These are phyloP conservation scores for Dryas drummondii DNA, from an alignment of 306 rosid species.

Conservation along the genomic window DNA sequence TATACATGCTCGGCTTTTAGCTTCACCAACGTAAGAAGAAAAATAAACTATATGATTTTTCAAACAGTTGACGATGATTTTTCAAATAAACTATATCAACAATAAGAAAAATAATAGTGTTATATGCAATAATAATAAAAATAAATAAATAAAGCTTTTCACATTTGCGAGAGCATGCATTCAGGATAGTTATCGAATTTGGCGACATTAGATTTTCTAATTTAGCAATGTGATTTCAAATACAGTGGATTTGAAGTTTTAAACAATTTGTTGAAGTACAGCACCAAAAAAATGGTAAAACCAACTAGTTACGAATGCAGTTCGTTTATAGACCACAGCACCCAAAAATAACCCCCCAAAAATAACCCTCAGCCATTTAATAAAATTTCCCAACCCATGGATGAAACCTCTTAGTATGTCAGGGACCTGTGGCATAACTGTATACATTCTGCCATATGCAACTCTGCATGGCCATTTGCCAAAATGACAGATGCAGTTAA, in stretches of 20 bases:
- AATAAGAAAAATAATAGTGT: too few species aligned
- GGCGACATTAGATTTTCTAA: too few species aligned
- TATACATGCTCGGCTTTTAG: too few species aligned
- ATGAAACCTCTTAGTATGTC: neutral
- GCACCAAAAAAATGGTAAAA: neutral
- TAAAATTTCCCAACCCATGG: neutral
- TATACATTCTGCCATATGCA: neutral
- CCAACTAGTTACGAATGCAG: neutral
- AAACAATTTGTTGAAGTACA: neutral
- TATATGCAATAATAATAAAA: too few species aligned
- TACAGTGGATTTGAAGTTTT: neutral
- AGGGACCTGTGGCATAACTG: neutral
- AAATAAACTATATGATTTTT: too few species aligned
- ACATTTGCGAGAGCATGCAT: too few species aligned
- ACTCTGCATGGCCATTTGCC: conserved; percentile 1
- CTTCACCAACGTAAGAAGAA: too few species aligned
- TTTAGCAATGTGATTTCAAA: neutral
- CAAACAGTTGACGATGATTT: too few species aligned
- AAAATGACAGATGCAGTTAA: conserved; percentile 20
- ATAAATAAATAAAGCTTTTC: too few species aligned
- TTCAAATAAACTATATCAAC: too few species aligned
- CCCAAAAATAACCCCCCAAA: conserved; percentile 10
- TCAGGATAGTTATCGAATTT: too few species aligned
- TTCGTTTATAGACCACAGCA: neutral
- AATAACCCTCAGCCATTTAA: neutral